Evolutionary conservation across 805 yeast species (phyloP).

Genomic region (Candida patagonica): DNA sequence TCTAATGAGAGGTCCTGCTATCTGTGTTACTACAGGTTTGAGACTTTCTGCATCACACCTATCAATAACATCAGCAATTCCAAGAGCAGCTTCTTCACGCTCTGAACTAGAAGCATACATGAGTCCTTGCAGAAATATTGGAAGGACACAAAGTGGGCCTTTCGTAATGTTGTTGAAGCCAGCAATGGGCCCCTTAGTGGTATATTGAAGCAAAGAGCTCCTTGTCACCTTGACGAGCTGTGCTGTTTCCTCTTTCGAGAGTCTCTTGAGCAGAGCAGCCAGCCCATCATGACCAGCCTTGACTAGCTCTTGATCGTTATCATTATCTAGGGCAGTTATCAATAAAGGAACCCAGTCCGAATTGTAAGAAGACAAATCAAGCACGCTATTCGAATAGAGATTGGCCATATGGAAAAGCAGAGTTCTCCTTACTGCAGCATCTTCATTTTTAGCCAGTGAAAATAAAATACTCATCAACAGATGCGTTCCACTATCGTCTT

Average conservation of each 20-base stretch:
- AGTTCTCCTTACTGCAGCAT: conserved; percentile 41
- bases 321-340: conserved; percentile 58
- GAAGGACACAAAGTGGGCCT: conserved; percentile 82
- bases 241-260: conserved; percentile 70
- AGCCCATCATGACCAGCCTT: conserved; percentile 57
- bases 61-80: conserved; percentile 77
- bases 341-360: conserved; percentile 67
- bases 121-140: conserved; percentile 87
- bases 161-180: conserved; percentile 56
- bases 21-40: conserved; percentile 81
- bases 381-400: conserved; percentile 55
- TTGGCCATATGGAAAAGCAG: conserved; percentile 48
- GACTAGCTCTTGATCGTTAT: conserved; percentile 53
- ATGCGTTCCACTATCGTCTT: conserved; percentile 70
- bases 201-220: conserved; percentile 59
- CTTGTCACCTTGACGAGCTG: conserved; percentile 71
- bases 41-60: conserved; percentile 65
- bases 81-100: conserved; percentile 79
- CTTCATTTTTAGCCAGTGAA: conserved; percentile 68
- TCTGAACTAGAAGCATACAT: conserved; percentile 85
- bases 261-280: conserved; percentile 54
- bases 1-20: conserved; percentile 96
- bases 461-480: conserved; percentile 76
- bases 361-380: conserved; percentile 62
- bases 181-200: conserved; percentile 51